Conservation (phyloP, 768 basidiomycete species). For the Mycena capillaripes region DNA sequence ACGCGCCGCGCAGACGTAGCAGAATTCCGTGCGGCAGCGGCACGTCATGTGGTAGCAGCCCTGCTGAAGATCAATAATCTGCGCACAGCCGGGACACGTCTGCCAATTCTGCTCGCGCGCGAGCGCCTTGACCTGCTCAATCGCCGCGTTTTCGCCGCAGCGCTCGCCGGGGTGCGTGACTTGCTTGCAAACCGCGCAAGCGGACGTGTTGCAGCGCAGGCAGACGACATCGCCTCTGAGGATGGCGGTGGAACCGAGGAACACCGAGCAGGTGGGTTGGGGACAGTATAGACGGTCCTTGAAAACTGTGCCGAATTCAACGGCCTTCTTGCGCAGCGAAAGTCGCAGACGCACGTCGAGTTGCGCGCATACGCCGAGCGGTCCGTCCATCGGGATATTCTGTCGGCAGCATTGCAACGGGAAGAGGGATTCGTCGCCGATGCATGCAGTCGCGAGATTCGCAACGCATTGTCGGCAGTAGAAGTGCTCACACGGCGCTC, state of each 20-base stretch:
- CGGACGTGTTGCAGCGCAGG: constrained; percentile 50
- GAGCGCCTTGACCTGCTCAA: constrained; percentile 58
- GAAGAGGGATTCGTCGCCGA: constrained; percentile 64
- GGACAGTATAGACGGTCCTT: constrained; percentile 65
- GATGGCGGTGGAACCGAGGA: constrained; percentile 59
- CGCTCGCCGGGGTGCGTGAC: constrained; percentile 52
- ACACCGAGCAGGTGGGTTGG: constrained; percentile 64
- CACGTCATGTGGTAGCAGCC: constrained; percentile 81
- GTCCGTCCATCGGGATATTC: constrained; percentile 44
- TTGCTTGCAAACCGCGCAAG: constrained; percentile 67
- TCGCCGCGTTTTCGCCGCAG: constrained; percentile 60
- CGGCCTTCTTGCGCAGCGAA: constrained; percentile 56
- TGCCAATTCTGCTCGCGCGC: constrained; percentile 67
- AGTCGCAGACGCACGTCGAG: constrained; percentile 33
- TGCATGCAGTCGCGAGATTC: constrained; percentile 56
- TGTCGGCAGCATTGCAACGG: constrained; percentile 66
- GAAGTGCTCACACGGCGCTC: constrained; percentile 59
- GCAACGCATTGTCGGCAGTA: constrained; percentile 63
- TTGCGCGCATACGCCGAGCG: constrained; percentile 46
- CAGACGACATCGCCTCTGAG: constrained; percentile 48
- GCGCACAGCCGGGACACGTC: constrained; percentile 71
- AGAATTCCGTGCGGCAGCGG: constrained; percentile 69
- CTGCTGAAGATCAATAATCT: constrained; percentile 66
- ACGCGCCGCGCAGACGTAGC: constrained; percentile 70
- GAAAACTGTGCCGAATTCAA: constrained; percentile 60